Conservation (phyloP, 306 rosid genomes). For the Castanea mollissima region DNA sequence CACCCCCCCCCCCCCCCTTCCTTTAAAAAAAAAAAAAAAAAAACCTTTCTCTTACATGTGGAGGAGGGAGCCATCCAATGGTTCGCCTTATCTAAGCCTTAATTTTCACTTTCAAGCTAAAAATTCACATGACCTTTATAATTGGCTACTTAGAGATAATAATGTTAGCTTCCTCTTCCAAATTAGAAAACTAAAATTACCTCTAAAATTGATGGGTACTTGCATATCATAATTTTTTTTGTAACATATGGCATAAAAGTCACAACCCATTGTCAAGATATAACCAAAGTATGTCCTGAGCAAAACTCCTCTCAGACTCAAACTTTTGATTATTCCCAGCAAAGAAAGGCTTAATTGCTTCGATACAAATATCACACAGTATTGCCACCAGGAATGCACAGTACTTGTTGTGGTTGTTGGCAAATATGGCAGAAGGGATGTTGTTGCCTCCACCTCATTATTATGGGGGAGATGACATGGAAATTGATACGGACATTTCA, state of each 20-base stretch:
- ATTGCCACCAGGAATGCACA: slow-evolving; percentile 90
- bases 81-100: not conserved
- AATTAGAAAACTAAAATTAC: slow-evolving; percentile 41
- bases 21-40: too few relatives aligned
- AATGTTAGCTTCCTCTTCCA: not conserved
- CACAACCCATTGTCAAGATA: slow-evolving; percentile 91
- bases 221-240: slow-evolving; percentile 82
- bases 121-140: not conserved
- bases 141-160: not conserved
- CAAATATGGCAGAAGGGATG: slow-evolving; percentile 67
- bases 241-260: slow-evolving; percentile 84
- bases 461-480: slow-evolving; percentile 42
- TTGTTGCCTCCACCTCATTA: slow-evolving; percentile 54
- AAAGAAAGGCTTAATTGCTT: slow-evolving; percentile 87
- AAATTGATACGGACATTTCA: slow-evolving; percentile 47
- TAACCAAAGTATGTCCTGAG: slow-evolving; percentile 84
- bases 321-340: slow-evolving; percentile 51
- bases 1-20: too few relatives aligned
- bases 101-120: not conserved
- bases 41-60: too few relatives aligned
- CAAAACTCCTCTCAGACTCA: slow-evolving; percentile 55
- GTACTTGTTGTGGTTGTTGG: slow-evolving; percentile 40
- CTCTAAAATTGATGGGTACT: slow-evolving; percentile 71
- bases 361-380: slow-evolving; percentile 94
- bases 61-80: not conserved